Evolutionary conservation across 2,329 filamentous ascomycete species (phyloP).

Genomic region (Harringtonia aguacate): DNA sequence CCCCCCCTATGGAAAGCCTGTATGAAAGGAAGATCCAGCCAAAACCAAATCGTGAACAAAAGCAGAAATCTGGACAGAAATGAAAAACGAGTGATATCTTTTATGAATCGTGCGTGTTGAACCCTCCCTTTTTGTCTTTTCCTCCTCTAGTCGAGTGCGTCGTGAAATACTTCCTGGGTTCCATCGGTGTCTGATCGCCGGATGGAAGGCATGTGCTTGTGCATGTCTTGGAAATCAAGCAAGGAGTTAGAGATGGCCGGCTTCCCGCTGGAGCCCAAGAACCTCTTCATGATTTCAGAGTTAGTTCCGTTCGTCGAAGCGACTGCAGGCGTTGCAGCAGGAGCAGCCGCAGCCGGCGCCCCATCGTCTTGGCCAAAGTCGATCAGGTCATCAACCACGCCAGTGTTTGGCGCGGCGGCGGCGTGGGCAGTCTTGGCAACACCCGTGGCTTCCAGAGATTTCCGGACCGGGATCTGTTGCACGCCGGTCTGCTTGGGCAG

Average conservation of each 20-base stretch:
- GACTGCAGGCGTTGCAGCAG: too few relatives aligned
- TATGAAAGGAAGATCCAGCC: too few relatives aligned
- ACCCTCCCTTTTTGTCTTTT: not conserved
- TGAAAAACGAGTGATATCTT: not conserved
- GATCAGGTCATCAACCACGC: constrained; percentile 39
- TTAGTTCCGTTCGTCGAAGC: constrained; percentile 5
- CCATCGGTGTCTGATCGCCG: constrained; percentile 24
- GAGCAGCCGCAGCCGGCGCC: constrained; percentile 3
- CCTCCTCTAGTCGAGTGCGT: not conserved
- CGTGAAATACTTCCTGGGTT: constrained; percentile 24
- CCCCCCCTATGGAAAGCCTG: too few relatives aligned
- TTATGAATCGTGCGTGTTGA: not conserved
- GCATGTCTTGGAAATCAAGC: constrained; percentile 47
- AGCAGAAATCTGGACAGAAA: not conserved
- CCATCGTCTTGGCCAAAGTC: constrained; percentile 41
- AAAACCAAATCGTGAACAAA: not conserved
- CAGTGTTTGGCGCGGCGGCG: too few relatives aligned
- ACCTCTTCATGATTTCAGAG: constrained; percentile 26
- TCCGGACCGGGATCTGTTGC: constrained; percentile 30
- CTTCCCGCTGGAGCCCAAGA: constrained; percentile 37
- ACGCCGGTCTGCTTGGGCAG: constrained; percentile 43
- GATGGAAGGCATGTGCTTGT: constrained; percentile 32
- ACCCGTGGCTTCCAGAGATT: constrained; percentile 9
- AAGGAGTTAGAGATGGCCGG: constrained; percentile 34
- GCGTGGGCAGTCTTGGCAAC: constrained; percentile 7